These are phyloP conservation scores for Aquilaria agallochum DNA, from an alignment of 441 rosid species.

Conservation along the genomic window DNA sequence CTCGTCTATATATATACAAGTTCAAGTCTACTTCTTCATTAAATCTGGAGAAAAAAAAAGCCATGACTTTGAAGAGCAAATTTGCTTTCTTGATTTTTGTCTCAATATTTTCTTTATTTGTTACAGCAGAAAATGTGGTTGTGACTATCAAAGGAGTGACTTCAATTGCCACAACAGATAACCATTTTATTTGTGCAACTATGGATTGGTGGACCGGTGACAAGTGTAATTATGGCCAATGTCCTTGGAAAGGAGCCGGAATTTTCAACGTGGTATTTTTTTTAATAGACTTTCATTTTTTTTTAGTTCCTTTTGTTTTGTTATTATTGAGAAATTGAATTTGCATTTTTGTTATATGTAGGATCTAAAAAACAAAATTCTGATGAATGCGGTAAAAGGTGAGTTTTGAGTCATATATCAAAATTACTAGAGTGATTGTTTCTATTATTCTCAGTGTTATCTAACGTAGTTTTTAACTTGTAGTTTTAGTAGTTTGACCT, in stretches of 20 bases:
- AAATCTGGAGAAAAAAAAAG: no score
- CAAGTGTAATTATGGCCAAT: constrained; percentile 54
- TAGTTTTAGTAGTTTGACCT: no score
- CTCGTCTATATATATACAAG: no score
- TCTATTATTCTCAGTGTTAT: no score
- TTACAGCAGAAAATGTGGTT: constrained; percentile 26
- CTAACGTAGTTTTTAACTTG: no score
- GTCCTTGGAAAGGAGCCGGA: constrained; percentile 58
- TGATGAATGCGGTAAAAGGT: constrained; percentile 48
- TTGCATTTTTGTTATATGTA: constrained; percentile 13
- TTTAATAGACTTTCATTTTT: neutral
- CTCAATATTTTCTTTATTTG: constrained; percentile 3
- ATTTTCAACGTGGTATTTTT: constrained; percentile 38
- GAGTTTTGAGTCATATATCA: neutral
- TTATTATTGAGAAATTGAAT: neutral
- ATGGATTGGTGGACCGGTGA: constrained; percentile 61
- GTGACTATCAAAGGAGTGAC: constrained; percentile 35
- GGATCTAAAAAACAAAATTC: constrained; percentile 43
- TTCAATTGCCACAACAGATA: constrained; percentile 40
- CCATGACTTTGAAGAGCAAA: neutral
- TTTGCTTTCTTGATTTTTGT: neutral
- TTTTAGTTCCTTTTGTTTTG: neutral
- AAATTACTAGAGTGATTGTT: no score
- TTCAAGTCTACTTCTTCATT: no score
- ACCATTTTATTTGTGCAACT: constrained; percentile 51